Evolutionary conservation across 1,284 basidiomycete species (phyloP).

Genomic region (Trichosporon coremiiforme): DNA sequence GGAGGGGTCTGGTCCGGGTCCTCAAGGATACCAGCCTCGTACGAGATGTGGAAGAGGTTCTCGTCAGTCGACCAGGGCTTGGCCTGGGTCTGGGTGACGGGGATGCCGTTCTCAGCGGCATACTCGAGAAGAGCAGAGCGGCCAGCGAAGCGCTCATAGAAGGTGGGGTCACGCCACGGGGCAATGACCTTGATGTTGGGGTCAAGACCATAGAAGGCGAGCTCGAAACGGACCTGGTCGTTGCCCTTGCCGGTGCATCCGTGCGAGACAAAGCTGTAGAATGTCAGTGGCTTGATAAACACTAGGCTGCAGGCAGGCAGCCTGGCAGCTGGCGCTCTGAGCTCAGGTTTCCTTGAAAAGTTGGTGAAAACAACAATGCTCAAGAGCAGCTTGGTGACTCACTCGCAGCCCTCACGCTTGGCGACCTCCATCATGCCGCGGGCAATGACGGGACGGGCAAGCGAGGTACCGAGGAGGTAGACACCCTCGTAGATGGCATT

Average conservation of each 20-base stretch:
- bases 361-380: neutral
- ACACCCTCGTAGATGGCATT: constrained; percentile 99
- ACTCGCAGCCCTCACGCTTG: constrained; percentile 90
- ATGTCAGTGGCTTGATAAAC: constrained; percentile 25
- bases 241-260: constrained; percentile 99
- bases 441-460: constrained; percentile 97
- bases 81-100: constrained; percentile 90
- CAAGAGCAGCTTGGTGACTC: constrained; percentile 38
- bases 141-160: constrained; percentile 97
- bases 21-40: constrained; percentile 98
- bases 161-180: constrained; percentile 95
- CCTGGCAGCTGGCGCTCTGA: neutral
- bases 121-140: constrained; percentile 89
- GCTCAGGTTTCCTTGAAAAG: neutral
- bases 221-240: constrained; percentile 98
- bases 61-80: constrained; percentile 99
- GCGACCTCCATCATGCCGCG: constrained; percentile 98
- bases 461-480: constrained; percentile 96
- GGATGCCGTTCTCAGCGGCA: constrained; percentile 85
- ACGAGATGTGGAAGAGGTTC: constrained; percentile 99
- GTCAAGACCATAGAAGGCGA: constrained; percentile 98
- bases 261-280: constrained; percentile 83
- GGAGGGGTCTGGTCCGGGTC: constrained; percentile 95
- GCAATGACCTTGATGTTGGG: constrained; percentile 99
- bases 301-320: constrained; percentile 1